Base-by-base conservation (phyloP, 805 yeast species). In the Yamadazyma philogaea region DNA sequence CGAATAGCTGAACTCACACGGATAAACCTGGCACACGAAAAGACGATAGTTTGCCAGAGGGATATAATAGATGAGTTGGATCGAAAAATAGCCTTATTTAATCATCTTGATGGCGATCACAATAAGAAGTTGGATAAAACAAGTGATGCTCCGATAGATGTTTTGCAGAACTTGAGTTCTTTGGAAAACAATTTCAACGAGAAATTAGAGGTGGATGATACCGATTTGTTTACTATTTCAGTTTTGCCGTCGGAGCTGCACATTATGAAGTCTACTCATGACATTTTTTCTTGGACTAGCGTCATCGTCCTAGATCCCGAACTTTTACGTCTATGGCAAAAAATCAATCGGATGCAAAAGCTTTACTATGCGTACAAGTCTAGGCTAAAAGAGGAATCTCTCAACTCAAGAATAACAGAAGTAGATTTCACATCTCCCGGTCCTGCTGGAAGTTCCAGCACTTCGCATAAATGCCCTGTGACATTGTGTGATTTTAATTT, bases 341-440 rank as follows among this genome's bases (percentile, higher is more conserved):
- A 62, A 36, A 68, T 70, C 45, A 64, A 68, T 24, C 63, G 59
- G 39, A 52, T 70, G 44, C 75, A 69, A 48, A 68, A 66, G 38
- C 55, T 64, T 10, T 70, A 70, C 52, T 67, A 63, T 43, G 47
- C 58, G 33, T 70, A 65, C 53, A 69, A 68, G 47, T 54, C 58
- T 45, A 32, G 49, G 5, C 48, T 43, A 26, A 35, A 39, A 37
- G 37, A 34, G 30, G 46, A 49, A 28, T 30, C 18, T 31, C 33
- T 42, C 32, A 40, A 37, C 17, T 37, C 38, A 18, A 48, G 44
- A 27, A 51, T 57, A 28, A 57, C 52, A 33, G 66, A 60, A 39
- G 44, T 59, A 14, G 65, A 60, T 37, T 57, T 59, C 40, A 59
- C 65, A 4, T 43, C 43, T 32, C 46, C 55, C 11, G 39, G 41